Base-by-base conservation (phyloP, 192 early-diverging fungal genomes). In the Mortierella claussenii region DNA sequence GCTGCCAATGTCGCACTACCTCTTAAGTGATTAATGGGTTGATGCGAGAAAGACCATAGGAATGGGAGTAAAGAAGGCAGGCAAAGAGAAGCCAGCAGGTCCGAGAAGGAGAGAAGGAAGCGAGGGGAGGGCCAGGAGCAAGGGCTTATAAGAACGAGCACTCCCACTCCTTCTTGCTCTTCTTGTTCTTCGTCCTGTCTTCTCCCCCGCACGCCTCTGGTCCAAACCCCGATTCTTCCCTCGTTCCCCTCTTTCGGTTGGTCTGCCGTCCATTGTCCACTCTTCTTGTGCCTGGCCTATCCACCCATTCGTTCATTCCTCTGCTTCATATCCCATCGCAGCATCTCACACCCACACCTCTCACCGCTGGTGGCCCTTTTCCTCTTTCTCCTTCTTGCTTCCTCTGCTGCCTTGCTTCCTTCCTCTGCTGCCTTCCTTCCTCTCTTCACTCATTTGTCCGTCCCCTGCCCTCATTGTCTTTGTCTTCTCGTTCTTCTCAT, bases 1-100 rank as follows among this genome's bases (percentile, higher is more conserved):
- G 40, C 17, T 42, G 40, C 20, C 24, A 31, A 13, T 50, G 27
- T 15, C 24, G 55, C 45, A 34, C 64, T 66, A 66, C 64, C 64
- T 66, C 64, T 66, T 66, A 55, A 66, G 45, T 56, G 27, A 12
- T 52, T 52, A 63, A 50, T 48, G 40, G 60, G 60, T 63, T 52
- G 60, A 63, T 61, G 30, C 32, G 47, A 61, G 9, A 27, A 27
- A 23, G 26, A n/a, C n/a, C n/a, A n/a, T n/a, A n/a, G n/a, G n/a
- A n/a, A n/a, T n/a, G n/a, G n/a, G n/a, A n/a, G n/a, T n/a, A 54
- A 54, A 34, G 11, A 54, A 33, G 26, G 13, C 7, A 13, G 37
- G 37, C 13, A 40, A 40, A 40, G n/a, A n/a, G n/a, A n/a, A n/a
- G n/a, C n/a, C n/a, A n/a, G n/a, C n/a, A n/a, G n/a, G n/a, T n/a